Evolutionary conservation across 2,329 filamentous ascomycete species (phyloP).

Genomic region (Trichoderma sp.): DNA sequence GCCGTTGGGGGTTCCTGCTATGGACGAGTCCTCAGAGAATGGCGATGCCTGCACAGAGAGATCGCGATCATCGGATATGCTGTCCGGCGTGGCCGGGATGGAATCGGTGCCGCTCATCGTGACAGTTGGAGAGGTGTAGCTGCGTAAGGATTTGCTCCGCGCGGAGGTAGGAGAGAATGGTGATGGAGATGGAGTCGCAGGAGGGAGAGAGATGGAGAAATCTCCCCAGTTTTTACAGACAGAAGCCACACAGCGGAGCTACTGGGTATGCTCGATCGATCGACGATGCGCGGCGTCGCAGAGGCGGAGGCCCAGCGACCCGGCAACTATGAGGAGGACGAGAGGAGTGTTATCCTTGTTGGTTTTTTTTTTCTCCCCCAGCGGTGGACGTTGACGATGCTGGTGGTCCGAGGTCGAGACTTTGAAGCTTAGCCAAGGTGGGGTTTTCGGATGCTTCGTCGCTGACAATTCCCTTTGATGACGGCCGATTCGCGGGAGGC

Average conservation of each 20-base stretch:
- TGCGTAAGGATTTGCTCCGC: background rate
- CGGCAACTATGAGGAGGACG: constrained; percentile 1
- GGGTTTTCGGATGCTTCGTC: constrained; percentile 19
- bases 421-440: constrained; percentile 20
- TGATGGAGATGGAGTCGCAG: background rate
- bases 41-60: constrained; percentile 46
- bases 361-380: background rate
- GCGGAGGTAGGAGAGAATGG: background rate
- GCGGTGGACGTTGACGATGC: constrained; percentile 8
- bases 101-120: constrained; percentile 40
- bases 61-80: constrained; percentile 39
- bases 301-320: constrained; percentile 24
- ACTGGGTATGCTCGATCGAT: background rate
- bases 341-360: constrained; percentile 1
- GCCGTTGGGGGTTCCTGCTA: constrained; percentile 52
- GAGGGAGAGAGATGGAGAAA: background rate
- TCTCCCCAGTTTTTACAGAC: background rate
- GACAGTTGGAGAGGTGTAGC: background rate
- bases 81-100: constrained; percentile 51
- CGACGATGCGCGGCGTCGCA: constrained; percentile 11
- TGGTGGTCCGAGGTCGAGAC: constrained; percentile 14
- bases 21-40: constrained; percentile 49
- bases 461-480: constrained; percentile 12
- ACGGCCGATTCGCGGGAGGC: constrained; percentile 25
- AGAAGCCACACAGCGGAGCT: constrained; percentile 12